Conservation (phyloP, 441 rosid species). For the Bocquillonia castaneifolia region DNA sequence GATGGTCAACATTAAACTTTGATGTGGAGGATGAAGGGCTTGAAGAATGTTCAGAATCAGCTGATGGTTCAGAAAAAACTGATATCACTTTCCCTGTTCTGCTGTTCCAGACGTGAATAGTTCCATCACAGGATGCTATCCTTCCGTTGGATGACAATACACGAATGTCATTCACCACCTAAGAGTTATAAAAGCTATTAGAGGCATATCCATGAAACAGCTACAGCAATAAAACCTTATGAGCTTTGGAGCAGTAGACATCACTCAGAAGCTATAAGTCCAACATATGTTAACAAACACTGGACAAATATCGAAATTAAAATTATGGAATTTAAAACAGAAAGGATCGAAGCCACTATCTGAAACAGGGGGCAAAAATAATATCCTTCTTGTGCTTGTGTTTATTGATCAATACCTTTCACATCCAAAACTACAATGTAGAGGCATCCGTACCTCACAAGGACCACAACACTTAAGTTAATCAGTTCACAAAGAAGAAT, state of each 20-base stretch:
- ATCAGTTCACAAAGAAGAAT: not conserved
- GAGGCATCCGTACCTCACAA: constrained; percentile 1
- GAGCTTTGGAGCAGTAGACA: not conserved
- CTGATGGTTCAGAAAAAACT: constrained; percentile 61
- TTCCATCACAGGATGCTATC: constrained; percentile 95
- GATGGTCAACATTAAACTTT: constrained; percentile 45
- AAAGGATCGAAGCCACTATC: not conserved
- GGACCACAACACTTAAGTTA: not conserved
- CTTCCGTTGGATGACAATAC: constrained; percentile 67
- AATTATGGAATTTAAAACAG: not conserved
- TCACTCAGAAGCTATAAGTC: not conserved
- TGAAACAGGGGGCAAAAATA: not conserved
- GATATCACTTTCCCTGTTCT: constrained; percentile 71
- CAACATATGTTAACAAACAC: not conserved
- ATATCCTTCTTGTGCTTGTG: not conserved
- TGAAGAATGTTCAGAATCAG: constrained; percentile 47
- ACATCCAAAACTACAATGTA: not conserved
- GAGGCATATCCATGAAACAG: constrained; percentile 18
- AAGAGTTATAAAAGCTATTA: constrained; percentile 33
- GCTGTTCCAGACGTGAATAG: constrained; percentile 85
- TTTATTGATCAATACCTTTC: not conserved
- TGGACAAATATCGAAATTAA: not conserved
- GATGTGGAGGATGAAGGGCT: constrained; percentile 42
- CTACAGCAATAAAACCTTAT: not conserved
- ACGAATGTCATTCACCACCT: constrained; percentile 88